Evolutionary conservation across 1,284 basidiomycete genomes (phyloP).

Genomic region (Ceratobasidium sp.): DNA sequence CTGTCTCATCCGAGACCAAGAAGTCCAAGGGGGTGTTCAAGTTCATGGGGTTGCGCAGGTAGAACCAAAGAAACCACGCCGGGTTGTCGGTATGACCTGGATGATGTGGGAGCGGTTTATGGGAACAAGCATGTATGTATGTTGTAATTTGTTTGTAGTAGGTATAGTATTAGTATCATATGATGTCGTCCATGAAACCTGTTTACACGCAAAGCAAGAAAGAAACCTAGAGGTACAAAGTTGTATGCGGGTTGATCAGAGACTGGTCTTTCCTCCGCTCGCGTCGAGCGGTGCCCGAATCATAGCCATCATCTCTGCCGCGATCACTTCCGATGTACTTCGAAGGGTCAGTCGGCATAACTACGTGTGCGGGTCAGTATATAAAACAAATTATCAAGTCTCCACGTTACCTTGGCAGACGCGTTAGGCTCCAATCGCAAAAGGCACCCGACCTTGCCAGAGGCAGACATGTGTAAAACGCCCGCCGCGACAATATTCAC

Average conservation of each 20-base stretch:
- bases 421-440: conserved; percentile 92
- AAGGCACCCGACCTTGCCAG: conserved; percentile 95
- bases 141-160: conserved; percentile 23
- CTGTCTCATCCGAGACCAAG: too few species aligned
- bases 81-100: too few species aligned
- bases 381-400: neutral
- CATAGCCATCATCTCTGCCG: conserved; percentile 76
- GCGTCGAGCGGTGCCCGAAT: conserved; percentile 52
- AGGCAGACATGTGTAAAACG: conserved; percentile 84
- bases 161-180: conserved; percentile 34
- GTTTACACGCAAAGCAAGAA: neutral
- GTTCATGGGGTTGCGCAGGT: too few species aligned
- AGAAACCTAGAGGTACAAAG: conserved; percentile 14
- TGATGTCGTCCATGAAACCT: neutral
- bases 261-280: conserved; percentile 30
- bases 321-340: conserved; percentile 93
- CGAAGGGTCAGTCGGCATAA: conserved; percentile 92
- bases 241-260: neutral
- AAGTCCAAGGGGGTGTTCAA: too few species aligned
- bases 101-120: neutral
- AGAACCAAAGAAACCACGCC: too few species aligned
- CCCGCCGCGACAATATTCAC: conserved; percentile 90
- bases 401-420: conserved; percentile 77
- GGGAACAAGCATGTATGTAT: neutral
- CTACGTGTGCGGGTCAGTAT: conserved; percentile 52